Percentiles rank a stretch among this genome's conserved stretches.
These are phyloP conservation scores for Pichia sp. DNA, from an alignment of 1,139 yeast species.

Conservation along the genomic window DNA sequence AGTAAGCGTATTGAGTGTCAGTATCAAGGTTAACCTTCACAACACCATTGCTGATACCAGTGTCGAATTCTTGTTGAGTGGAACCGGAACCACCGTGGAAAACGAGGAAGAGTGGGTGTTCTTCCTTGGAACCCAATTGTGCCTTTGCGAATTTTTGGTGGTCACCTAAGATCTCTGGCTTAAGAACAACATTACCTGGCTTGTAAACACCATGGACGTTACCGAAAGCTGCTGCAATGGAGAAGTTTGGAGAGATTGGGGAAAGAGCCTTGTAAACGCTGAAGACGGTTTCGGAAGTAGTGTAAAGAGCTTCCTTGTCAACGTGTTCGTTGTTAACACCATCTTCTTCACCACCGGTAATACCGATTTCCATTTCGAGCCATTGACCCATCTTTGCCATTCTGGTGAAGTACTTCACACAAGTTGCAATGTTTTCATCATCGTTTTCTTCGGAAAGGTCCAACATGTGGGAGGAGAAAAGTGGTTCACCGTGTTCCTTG, in stretches of 20 bases:
- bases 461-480: constrained; percentile 98
- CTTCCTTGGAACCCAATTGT: constrained; percentile 45
- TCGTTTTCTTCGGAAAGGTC: constrained; percentile 96
- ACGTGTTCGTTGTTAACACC: constrained; percentile 99
- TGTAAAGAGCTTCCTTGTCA: constrained; percentile 80
- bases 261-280: constrained; percentile 84
- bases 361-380: constrained; percentile 99
- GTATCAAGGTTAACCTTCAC: constrained; percentile 99
- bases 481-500: constrained; percentile 82
- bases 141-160: constrained; percentile 83
- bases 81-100: constrained; percentile 99
- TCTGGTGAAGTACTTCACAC: constrained; percentile 92
- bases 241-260: constrained; percentile 95
- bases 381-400: constrained; percentile 94
- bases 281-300: constrained; percentile 93
- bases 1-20: constrained; percentile 98
- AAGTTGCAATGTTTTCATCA: constrained; percentile 89
- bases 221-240: constrained; percentile 99
- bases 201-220: constrained; percentile 99
- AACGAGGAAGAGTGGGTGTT: constrained; percentile 88
- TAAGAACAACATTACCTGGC: constrained; percentile 96
- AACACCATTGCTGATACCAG: constrained; percentile 89
- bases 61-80: constrained; percentile 81
- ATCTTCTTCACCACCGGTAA: constrained; percentile 99
- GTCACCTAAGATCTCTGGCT: constrained; percentile 90